Evolutionary conservation across 1,284 basidiomycete species (phyloP).

Genomic region (Phaffia rhodozyma): DNA sequence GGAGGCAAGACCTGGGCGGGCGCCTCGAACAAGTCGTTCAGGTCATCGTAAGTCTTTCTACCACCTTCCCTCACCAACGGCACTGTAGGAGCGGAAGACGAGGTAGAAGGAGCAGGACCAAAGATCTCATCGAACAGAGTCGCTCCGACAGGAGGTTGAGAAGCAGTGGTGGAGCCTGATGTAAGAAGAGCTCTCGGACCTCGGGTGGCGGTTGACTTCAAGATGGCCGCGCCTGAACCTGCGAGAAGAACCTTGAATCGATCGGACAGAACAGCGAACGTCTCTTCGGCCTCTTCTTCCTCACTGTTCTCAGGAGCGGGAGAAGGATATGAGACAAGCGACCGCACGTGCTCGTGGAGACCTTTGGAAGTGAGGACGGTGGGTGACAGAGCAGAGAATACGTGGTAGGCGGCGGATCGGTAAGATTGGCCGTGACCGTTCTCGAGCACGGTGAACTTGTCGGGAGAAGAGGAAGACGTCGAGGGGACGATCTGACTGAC

Average conservation of each 20-base stretch:
- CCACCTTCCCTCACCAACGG: not conserved
- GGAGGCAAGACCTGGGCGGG: constrained; percentile 72
- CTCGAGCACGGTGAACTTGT: not conserved
- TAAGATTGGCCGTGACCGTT: not conserved
- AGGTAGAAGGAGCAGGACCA: constrained; percentile 46
- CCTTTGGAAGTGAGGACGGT: constrained; percentile 37
- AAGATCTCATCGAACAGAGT: constrained; percentile 78
- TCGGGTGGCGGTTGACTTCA: not conserved
- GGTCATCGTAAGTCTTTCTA: not conserved
- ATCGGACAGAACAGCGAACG: constrained; percentile 52
- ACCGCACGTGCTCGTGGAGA: constrained; percentile 51
- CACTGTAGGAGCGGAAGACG: constrained; percentile 2
- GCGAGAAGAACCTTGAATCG: constrained; percentile 51
- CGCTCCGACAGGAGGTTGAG: constrained; percentile 35
- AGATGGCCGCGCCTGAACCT: constrained; percentile 40
- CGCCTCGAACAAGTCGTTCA: constrained; percentile 48
- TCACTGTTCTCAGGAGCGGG: constrained; percentile 26
- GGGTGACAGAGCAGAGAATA: constrained; percentile 8
- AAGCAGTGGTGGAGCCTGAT: constrained; percentile 38
- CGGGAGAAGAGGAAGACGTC: too few relatives aligned
- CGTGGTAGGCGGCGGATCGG: constrained; percentile 3
- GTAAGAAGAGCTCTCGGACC: constrained; percentile 38
- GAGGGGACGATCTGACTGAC: constrained; percentile 34
- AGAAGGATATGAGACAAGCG: constrained; percentile 38
- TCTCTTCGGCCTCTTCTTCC: constrained; percentile 17